Base-by-base conservation (phyloP, 495 filamentous ascomycete species). In the Aspergillus bridgeri region DNA sequence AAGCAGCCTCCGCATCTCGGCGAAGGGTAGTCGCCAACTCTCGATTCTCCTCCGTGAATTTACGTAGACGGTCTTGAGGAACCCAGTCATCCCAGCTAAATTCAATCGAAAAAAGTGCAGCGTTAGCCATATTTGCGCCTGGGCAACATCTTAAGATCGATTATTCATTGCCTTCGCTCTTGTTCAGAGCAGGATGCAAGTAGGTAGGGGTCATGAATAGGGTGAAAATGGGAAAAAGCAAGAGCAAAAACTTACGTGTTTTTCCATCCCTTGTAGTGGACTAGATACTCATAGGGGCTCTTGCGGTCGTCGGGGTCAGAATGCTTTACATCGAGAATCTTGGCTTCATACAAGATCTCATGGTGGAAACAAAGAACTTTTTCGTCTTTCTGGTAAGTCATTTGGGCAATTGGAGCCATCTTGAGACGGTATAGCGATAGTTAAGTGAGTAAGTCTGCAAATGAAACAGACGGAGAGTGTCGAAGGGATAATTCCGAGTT, bases 241-340 rank as follows among this genome's bases (percentile, higher is more conserved):
- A n/a, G n/a, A n/a, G n/a, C n/a, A n/a, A n/a, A n/a, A n/a, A n/a
- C 87, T 73, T 77, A 91, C 86, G 91, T 96, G 68, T 90, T 90
- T 76, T 98, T 98, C 94, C 94, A 98, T 59, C 94, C 94, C 71
- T 97, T 97, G 76, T 98, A 98, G 72, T 98, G 94, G 48, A 98
- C 91, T 60, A 89, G 89, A 70, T 94, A 98, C 67, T 89, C 84
- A 58, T 81, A 88, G 44, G 85, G 81, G 48, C 86, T 89, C 64
- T 88, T 89, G 72, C 86, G 86, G 71, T 90, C 86, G 21, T 82
- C 83, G 11, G 79, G 75, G 44, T 89, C 79, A 47, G 81, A 80
- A 52, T 85, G 81, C 54, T 80, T 81, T 29, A 82, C 71, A 45
- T 97, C 93, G 38, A 96, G 78, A 44, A 98, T 87, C 74, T 97